Evolutionary conservation across 495 filamentous ascomycete genomes (phyloP), one percentile per base, ranked within the genome.

Genomic region (Podospora bellae-mahoneyi): DNA sequence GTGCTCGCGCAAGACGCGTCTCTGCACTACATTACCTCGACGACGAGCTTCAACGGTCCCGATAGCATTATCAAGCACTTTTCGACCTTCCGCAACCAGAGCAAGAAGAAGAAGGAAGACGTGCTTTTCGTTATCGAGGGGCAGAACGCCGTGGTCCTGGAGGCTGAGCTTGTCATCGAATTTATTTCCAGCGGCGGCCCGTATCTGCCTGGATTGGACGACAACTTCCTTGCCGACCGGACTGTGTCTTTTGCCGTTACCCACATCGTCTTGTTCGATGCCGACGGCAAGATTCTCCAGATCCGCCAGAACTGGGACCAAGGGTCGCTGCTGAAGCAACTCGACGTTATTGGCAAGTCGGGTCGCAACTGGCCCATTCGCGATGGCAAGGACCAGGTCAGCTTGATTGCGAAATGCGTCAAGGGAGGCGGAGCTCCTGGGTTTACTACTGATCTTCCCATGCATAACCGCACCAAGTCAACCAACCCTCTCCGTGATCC

Each of bases 301-400:
- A 89, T 97, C 71, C 90, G 93, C 64, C 87, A 94, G 67, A 91
- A 90, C 77, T 99, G 95, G 95, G 95, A 99, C 76, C 96, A 98
- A 79, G 94, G 88, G 28, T 92, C 92, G 64, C 85, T 98, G 9
- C 84, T 99, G 68, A 98, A 95, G 79, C 90, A 94, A 75, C 87
- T 97, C 64, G 93, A 97, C 71, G 89, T 97, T 34, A 98, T 99
- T 79, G 95, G 95, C 66, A 86, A 87, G 71, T 89, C 91, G 28
- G 92, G 90, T 59, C 90, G 89, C 73, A 92, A 90, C 75, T 99
- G 95, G 95, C 95, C 95, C 20, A 94, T 99, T 78, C 91, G 89
- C 68, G 93, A 97, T 74, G 91, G 90, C 66, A 90, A 87, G 70
- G 93, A 96, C 27, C 95, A 98, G 78, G 83, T 88, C 57, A 89